Evolutionary conservation across 1,284 basidiomycete species (phyloP), one percentile per base, ranked within the genome.

Genomic region (Inonotus hispidus): DNA sequence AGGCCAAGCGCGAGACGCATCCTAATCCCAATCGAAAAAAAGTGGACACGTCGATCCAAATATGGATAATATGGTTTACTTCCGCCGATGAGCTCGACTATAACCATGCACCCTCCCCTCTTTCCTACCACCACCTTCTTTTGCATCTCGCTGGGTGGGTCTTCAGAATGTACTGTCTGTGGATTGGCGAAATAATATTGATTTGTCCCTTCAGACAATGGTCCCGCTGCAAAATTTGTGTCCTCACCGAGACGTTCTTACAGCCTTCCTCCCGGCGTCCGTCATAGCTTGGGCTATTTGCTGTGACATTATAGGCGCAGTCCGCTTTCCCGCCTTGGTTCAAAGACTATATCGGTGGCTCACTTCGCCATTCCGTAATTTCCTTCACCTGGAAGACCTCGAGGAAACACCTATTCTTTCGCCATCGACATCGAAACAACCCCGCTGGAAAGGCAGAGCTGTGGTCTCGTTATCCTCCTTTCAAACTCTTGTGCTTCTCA

Each of bases 371-470:
- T 83, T 84, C 67, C 70, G 70, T 21, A 79, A 80, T 69, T 85
- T 85, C 66, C 68, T 86, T 58, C 72, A 73, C 7, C 68, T 80
- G 4, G 75, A 81, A 55, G 83, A 85, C 70, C 71, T 85, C 19
- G 73, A 74, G 41, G 79, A 77, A 38, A 54, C 54, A 71, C 69
- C 23, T 68, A 72, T 45, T 63, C 41, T 21, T 3, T 10, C 19
- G 19, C 41, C 41, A n/a, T 67, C 46, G 39, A 47, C 25, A 21
- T 21, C 71, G 13, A 56, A 63, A 39, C 65, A 68, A 19, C 68
- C 72, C 7, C 57, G 66, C 25, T 69, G 71, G 65, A 79, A 76
- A 62, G 61, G 65, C 61, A 71, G 76, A 35, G 53, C 68, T 14
- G 69, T 83, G 56, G 69, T 71, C 49, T 64, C 68, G 19, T 64